Evolutionary conservation across 2,329 filamentous ascomycete species (phyloP), one percentile per base, ranked within the genome.

Genomic region (Sporothrix mexicana): DNA sequence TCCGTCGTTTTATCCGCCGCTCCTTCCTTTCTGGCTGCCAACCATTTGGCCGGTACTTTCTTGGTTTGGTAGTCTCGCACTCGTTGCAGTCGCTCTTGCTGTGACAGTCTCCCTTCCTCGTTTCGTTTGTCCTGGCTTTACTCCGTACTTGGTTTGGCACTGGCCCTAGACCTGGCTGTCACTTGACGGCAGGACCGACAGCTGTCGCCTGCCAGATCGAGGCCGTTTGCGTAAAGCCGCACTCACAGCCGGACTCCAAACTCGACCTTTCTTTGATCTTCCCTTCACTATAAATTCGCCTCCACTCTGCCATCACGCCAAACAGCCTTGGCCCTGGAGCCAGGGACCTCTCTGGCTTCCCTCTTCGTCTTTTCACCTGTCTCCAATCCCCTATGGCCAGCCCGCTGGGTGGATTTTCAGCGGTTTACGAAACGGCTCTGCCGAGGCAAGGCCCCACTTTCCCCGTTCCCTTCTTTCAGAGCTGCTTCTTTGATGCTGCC

Each of bases 381-480:
- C 47, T 17, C 47, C 17, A 25, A 23, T 12, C 6, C 51, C 51
- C 7, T 12, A 23, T 49, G 12, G 47, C 47, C 9, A 49, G 47
- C 10, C 47, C 20, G 2, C 17, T 7, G 17, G 4, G 49, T 53
- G 49, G 49, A 20, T 10, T n/a, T 20, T 8, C 55, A 43, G 57
- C 20, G n/a, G n/a, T 66, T 47, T 20, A 47, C 17, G 12, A 45
- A 45, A 66, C n/a, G 41, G 61, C 61, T 66, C 61, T 25, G 61
- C 61, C 61, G 61, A 66, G 61, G 61, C 61, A 66, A 25, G 13
- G 41, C 6, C 13, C 41, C 61, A 47, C 61, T 66, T 66, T 23
- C 25, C 61, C 41, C 10, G 9, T 10, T 36, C 9, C 12, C 41
- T 25, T 8, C 6, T 12, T 55, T 55, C 41, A 17, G 15, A 23